phyloP scores from a whole-genome alignment of 2,329 filamentous ascomycete genomes.

The Aspergillus phoenicis region DNA sequence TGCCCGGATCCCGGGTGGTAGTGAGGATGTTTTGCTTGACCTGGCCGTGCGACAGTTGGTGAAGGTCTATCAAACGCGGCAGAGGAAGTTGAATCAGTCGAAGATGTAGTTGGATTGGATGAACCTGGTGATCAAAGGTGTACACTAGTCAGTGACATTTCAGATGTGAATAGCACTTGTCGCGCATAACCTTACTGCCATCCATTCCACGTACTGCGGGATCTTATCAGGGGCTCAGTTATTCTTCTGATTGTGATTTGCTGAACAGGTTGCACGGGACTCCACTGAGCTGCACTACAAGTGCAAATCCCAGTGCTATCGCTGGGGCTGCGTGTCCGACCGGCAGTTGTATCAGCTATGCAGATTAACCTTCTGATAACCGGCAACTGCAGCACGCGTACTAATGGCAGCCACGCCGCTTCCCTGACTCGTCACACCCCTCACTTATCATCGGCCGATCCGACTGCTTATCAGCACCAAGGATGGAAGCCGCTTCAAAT shows the following conservation, averaged over 20 bases:
- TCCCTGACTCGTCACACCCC: background rate
- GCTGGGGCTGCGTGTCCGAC: background rate
- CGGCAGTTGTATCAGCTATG: background rate
- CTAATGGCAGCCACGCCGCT: background rate
- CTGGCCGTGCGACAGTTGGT: constrained; percentile 69
- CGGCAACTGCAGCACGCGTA: background rate
- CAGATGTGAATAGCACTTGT: too few species aligned
- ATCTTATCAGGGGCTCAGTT: too few species aligned
- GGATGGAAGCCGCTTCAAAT: background rate
- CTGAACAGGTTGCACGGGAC: background rate
- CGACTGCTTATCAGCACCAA: background rate
- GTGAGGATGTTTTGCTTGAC: constrained; percentile 73
- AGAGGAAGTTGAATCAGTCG: constrained; percentile 32
- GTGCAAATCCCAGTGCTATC: too few species aligned
- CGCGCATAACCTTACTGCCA: too few species aligned
- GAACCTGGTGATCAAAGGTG: background rate
- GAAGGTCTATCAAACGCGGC: constrained; percentile 60
- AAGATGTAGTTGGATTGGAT: constrained; percentile 27
- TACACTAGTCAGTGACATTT: background rate
- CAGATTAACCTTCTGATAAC: background rate
- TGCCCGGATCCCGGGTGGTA: constrained; percentile 66
- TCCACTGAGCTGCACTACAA: background rate
- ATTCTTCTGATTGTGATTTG: background rate
- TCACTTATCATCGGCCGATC: background rate
- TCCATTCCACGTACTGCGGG: too few species aligned